A percentile compares a stretch with the other conserved stretches of the same genome.
Conservation (phyloP, 2,329 filamentous ascomycete species). For the Colletotrichum sp. region DNA sequence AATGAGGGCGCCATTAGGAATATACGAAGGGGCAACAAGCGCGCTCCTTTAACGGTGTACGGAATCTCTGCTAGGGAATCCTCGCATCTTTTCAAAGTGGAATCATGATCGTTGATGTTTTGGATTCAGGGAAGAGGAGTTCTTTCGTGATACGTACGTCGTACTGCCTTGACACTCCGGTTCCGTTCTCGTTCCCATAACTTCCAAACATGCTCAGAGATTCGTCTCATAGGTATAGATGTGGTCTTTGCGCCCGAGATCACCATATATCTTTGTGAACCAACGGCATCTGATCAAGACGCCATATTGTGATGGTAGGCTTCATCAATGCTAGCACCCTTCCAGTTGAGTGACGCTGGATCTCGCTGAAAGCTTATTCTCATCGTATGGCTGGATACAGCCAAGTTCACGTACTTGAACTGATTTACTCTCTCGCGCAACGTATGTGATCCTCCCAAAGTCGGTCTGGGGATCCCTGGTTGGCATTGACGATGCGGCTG, state of each 20-base stretch:
- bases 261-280: too few relatives aligned
- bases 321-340: not conserved
- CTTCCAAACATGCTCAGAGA: not conserved
- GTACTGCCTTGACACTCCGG: not conserved
- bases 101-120: not conserved
- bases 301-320: not conserved
- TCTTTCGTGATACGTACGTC: not conserved
- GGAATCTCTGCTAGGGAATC: rapidly evolving
- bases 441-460: not conserved
- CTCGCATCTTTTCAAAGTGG: not conserved
- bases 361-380: not conserved
- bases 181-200: rapidly evolving
- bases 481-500: not conserved
- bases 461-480: not conserved
- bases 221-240: too few relatives aligned
- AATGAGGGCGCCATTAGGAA: not conserved
- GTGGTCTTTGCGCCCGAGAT: too few relatives aligned
- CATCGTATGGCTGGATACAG: not conserved
- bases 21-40: not conserved
- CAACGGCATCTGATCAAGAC: not conserved
- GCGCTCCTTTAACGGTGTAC: rapidly evolving
- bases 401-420: not conserved
- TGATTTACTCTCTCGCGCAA: not conserved
- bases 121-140: not conserved
- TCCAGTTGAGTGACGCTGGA: not conserved